phyloP scores from a whole-genome alignment of 306 rosid species.

The Fragaria iinumae region DNA sequence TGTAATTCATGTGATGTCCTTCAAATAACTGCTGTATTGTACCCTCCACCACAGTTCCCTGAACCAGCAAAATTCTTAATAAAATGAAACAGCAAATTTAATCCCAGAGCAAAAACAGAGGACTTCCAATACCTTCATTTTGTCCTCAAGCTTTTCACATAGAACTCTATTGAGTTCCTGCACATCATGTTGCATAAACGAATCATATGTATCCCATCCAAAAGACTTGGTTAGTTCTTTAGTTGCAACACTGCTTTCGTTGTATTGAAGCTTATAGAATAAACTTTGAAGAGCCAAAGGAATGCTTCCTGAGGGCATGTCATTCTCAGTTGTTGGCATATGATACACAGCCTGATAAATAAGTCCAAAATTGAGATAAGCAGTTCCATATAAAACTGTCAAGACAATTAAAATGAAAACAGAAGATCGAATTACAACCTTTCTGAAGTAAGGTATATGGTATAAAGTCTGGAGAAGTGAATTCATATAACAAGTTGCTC shows the following conservation, averaged over 20 bases:
- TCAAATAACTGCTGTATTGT: conserved; percentile 90
- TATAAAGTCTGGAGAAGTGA: conserved; percentile 91
- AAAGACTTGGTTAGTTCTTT: conserved; percentile 93
- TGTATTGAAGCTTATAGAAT: conserved; percentile 90
- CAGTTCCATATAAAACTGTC: conserved; percentile 7
- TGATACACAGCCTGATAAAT: conserved; percentile 82
- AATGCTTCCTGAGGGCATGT: conserved; percentile 93
- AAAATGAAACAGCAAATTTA: conserved; percentile 22
- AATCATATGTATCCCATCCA: conserved; percentile 95
- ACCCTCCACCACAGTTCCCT: conserved; percentile 99
- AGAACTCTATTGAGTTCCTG: conserved; percentile 96
- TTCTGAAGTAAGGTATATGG: conserved; percentile 90
- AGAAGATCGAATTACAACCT: conserved; percentile 44
- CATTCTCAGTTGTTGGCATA: conserved; percentile 96
- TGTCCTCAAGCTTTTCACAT: conserved; percentile 92
- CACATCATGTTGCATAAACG: conserved; percentile 97
- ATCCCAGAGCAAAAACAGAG: conserved; percentile 1
- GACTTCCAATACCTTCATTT: conserved; percentile 77
- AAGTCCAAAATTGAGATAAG: conserved; percentile 25
- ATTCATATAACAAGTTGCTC: conserved; percentile 99
- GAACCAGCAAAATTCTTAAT: conserved; percentile 29
- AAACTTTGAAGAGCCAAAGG: conserved; percentile 92
- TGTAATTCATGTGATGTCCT: conserved; percentile 97
- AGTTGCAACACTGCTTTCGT: conserved; percentile 82
- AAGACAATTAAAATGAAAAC: conserved; percentile 6